These are phyloP conservation scores for Yamadazyma songkhlaensis DNA, from an alignment of 1,139 yeast species.

Conservation along the genomic window DNA sequence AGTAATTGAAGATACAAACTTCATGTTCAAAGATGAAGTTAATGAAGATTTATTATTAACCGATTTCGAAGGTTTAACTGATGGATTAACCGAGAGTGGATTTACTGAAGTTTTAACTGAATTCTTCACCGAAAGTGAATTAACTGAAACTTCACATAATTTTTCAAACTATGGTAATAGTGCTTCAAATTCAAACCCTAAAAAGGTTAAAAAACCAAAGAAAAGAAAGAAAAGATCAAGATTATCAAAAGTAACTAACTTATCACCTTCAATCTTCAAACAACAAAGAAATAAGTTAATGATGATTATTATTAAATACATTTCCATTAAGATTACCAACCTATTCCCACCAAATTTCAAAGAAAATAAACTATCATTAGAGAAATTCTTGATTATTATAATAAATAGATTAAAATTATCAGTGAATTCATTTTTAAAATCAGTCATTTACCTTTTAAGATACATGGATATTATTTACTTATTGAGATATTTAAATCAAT, in stretches of 20 bases:
- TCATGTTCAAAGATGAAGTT: background rate
- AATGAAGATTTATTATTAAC: constrained; percentile 1
- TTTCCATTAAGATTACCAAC: constrained; percentile 44
- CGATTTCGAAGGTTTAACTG: constrained; percentile 3
- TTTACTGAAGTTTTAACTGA: constrained; percentile 3
- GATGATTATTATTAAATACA: constrained; percentile 44
- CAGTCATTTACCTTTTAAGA: constrained; percentile 43
- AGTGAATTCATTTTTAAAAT: constrained; percentile 38
- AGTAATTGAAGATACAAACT: constrained; percentile 9
- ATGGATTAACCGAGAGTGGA: constrained; percentile 4
- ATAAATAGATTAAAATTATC: constrained; percentile 38
- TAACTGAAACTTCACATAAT: background rate
- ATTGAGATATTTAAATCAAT: constrained; percentile 46
- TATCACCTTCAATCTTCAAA: constrained; percentile 15
- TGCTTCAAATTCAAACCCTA: background rate
- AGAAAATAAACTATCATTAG: constrained; percentile 38
- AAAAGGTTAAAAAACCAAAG: constrained; percentile 2
- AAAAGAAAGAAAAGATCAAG: constrained; percentile 6
- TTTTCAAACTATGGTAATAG: background rate
- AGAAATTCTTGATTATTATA: constrained; percentile 38
- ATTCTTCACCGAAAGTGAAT: background rate
- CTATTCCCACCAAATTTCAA: constrained; percentile 43
- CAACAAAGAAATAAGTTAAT: constrained; percentile 32
- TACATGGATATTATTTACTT: constrained; percentile 50
- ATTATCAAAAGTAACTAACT: constrained; percentile 5